A percentile compares a stretch with the other conserved stretches of the same genome.
Conservation (phyloP, 208 protist genomes). For the Strigomonas culicis region DNA sequence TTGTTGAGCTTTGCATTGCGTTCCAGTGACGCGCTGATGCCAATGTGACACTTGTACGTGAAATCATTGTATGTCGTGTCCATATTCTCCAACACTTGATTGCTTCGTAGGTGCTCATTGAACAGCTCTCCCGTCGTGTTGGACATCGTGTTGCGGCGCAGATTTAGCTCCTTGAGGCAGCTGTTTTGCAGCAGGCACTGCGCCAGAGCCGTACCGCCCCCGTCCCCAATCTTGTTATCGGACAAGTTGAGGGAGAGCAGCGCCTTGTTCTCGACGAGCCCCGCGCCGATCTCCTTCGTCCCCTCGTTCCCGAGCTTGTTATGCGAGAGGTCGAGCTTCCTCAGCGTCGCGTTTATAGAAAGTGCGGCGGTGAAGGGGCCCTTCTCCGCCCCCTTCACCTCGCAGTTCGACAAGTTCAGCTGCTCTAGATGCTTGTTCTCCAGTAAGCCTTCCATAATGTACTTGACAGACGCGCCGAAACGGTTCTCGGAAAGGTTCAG, state of each 20-base stretch:
- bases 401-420: constrained; percentile 54
- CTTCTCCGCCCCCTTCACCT: constrained; percentile 44
- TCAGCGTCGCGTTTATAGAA: constrained; percentile 43
- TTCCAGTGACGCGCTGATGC: constrained; percentile 52
- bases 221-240: constrained; percentile 76
- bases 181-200: constrained; percentile 48
- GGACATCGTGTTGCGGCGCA: constrained; percentile 82
- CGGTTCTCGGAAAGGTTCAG: constrained; percentile 61
- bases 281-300: constrained; percentile 62
- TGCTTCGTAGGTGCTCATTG: constrained; percentile 55
- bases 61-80: constrained; percentile 92
- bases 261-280: constrained; percentile 60
- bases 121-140: constrained; percentile 61
- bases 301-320: constrained; percentile 87
- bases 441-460: constrained; percentile 57
- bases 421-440: constrained; percentile 64
- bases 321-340: constrained; percentile 63
- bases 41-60: constrained; percentile 82
- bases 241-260: constrained; percentile 65
- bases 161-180: constrained; percentile 68
- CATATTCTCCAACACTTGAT: constrained; percentile 72
- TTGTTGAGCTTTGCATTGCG: constrained; percentile 72
- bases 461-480: constrained; percentile 38
- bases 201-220: constrained; percentile 69
- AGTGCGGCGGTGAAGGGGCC: constrained; percentile 54